Evolutionary conservation across 2,329 filamentous ascomycete species (phyloP), one percentile per base, ranked within the genome.

Genomic region (Fusarium protoensiforme): DNA sequence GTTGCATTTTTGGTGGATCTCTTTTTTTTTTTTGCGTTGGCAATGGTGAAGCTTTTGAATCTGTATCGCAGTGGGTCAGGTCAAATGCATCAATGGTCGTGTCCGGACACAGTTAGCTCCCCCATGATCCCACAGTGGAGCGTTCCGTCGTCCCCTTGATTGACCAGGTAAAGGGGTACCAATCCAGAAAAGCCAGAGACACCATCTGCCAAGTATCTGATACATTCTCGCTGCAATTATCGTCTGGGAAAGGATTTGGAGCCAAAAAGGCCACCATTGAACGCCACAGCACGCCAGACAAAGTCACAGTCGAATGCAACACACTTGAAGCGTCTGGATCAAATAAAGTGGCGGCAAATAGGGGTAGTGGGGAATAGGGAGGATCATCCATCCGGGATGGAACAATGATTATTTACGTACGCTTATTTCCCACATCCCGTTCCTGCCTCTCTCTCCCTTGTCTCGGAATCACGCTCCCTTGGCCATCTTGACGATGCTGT

Each of bases 361-460:
- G 69, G 69, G 69, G 69, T 33, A 72, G 69, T 72, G 69, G 69
- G 24, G 69, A 62, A 62, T 4, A 58, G 22, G 61, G 56, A 31
- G 60, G 56, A 57, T 68, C 69, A 38, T 51, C 36, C 10, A 56
- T 59, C 22, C 14, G 53, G 18, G 46, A 51, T 14, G 43, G 29
- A 16, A 29, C 46, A 29, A 18, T 51, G 46, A 16, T 51, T 51
- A 51, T 51, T 51, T 51, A 51, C 27, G 46, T 51, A 51, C 46
- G 46, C 24, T 51, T 51, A 51, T 36, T 36, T 56, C 51, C 51
- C 51, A 33, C 51, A 56, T 56, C 31, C 33, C 33, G 31, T 36
- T 33, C 18, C 48, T 53, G 14, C 10, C n/a, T 36, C 54, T 57
- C 18, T 43, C 29, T 56, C 36, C 46, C 27, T 66, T 66, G 64